phyloP scores from a whole-genome alignment of 371 early-diverging fungal species.

The Rhizomucor miehei region DNA sequence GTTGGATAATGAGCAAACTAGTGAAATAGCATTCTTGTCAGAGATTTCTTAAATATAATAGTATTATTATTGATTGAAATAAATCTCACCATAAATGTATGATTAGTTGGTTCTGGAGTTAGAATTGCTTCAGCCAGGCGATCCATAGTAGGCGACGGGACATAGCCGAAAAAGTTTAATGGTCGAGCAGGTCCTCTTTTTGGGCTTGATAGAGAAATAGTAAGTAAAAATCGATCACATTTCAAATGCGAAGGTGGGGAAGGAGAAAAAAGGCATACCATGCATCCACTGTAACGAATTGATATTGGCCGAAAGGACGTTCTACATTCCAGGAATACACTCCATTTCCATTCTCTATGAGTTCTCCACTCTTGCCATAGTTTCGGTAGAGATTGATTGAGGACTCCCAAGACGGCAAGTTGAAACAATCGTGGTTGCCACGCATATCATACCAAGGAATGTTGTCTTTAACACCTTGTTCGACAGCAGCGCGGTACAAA shows the following conservation, averaged over 20 bases:
- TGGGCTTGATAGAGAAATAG: slow-evolving; percentile 42
- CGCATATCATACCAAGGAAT: slow-evolving; percentile 79
- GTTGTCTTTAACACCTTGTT: slow-evolving; percentile 42
- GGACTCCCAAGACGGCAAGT: slow-evolving; percentile 63
- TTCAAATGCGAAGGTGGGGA: no score
- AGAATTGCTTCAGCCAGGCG: slow-evolving; percentile 41
- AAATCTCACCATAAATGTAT: slow-evolving; percentile 71
- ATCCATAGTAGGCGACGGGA: slow-evolving; percentile 75
- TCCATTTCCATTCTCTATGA: slow-evolving; percentile 48
- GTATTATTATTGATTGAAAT: not conserved
- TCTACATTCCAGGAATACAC: slow-evolving; percentile 57
- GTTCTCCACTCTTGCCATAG: slow-evolving; percentile 48
- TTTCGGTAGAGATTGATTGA: slow-evolving; percentile 58
- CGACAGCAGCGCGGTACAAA: slow-evolving; percentile 64
- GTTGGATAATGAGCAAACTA: slow-evolving; percentile 86
- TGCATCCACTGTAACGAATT: slow-evolving; percentile 82
- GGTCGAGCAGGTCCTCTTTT: slow-evolving; percentile 76
- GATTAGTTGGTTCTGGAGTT: slow-evolving; percentile 43
- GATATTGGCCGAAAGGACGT: slow-evolving; percentile 69
- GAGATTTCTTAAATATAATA: not conserved
- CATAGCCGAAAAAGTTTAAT: slow-evolving; percentile 87
- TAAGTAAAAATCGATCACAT: not conserved
- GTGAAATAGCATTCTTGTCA: not conserved
- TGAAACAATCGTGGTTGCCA: slow-evolving; percentile 86
- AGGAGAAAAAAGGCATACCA: slow-evolving; percentile 48